Evolutionary conservation across 2,329 filamentous ascomycete species (phyloP), one percentile per base, ranked within the genome.

Genomic region (Talaromyces sp.): DNA sequence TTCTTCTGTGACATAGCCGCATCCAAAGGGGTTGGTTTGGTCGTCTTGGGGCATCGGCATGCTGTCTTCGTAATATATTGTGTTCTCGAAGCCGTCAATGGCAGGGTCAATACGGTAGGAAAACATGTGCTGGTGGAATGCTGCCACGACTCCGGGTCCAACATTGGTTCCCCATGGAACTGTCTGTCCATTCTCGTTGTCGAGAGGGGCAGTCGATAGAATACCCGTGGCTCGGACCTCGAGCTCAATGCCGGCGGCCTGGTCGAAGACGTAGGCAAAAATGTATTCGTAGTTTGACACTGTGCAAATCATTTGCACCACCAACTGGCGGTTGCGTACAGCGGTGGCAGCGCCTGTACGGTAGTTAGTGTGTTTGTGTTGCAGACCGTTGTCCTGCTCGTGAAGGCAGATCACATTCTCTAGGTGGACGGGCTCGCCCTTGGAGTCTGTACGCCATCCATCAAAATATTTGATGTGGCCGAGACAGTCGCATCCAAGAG

Each of bases 81-180:
- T 76, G 69, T 86, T 85, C n/a, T 76, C 73, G 44, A 78, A 75
- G 0, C 85, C 85, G 56, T 84, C 85, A 28, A 87, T 75, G 64
- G 83, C 83, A 6, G 85, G 85, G 67, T 87, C 85, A 4, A 87
- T 81, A 14, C 85, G 83, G 0, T 87, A 79, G 36, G 82, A 85
- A 75, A 92, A 91, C 67, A 91, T 89, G 73, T 92, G 89, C 71
- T 92, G 89, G 70, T 92, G 89, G 72, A 89, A 85, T 1, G 82
- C 79, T 1, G 87, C 88, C 1, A 91, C 79, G 8, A 88, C 87
- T 44, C 87, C 87, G 0, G 87, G 87, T 62, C 88, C 86, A 5
- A 90, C 87, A 47, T 89, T 83, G 0, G 87, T 90, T 36, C 87
- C 88, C 78, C 85, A 89, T 2, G 85, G 83, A 3, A 89, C 86